phyloP scores from a whole-genome alignment of 2,329 filamentous ascomycete genomes.

The Pseudocercospora fijiensis region DNA sequence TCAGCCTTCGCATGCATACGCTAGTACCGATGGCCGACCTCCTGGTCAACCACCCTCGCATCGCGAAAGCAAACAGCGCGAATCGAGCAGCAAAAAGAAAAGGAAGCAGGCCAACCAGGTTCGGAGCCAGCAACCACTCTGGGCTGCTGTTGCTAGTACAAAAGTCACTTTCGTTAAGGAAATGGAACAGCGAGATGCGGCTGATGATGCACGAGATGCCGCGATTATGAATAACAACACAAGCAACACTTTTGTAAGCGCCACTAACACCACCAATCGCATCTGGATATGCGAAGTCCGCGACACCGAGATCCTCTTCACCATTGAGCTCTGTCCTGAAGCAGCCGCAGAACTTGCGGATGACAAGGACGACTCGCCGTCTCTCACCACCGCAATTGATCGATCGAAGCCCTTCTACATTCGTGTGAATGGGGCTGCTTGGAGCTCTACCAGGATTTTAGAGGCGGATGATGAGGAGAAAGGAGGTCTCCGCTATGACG shows the following conservation, averaged over 20 bases:
- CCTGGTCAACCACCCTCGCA: slow-evolving; percentile 52
- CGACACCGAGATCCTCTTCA: slow-evolving; percentile 73
- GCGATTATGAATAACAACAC: slow-evolving; percentile 70
- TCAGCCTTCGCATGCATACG: slow-evolving; percentile 27
- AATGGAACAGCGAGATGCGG: slow-evolving; percentile 70
- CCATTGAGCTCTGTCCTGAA: slow-evolving; percentile 37
- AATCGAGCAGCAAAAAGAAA: slow-evolving; percentile 72
- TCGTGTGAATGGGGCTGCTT: slow-evolving; percentile 73
- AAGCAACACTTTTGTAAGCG: slow-evolving; percentile 64
- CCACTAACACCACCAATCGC: slow-evolving; percentile 55
- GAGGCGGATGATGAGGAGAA: slow-evolving; percentile 39
- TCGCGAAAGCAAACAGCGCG: slow-evolving; percentile 57
- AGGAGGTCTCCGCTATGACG: slow-evolving; percentile 61
- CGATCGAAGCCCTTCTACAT: slow-evolving; percentile 75
- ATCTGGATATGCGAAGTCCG: slow-evolving; percentile 82
- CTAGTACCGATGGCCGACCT: slow-evolving; percentile 50
- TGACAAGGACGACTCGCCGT: slow-evolving; percentile 41
- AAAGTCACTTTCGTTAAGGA: slow-evolving; percentile 94
- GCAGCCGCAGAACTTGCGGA: slow-evolving; percentile 27
- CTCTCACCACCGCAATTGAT: slow-evolving; percentile 55
- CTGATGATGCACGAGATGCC: slow-evolving; percentile 70
- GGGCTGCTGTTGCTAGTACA: slow-evolving; percentile 90
- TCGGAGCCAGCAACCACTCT: slow-evolving; percentile 84
- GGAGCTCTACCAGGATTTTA: slow-evolving; percentile 73
- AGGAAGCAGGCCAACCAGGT: slow-evolving; percentile 90